A percentile compares a stretch with the other conserved stretches of the same genome.
Conservation (phyloP, 2,329 filamentous ascomycete species). For the Hypoxylon sp. region DNA sequence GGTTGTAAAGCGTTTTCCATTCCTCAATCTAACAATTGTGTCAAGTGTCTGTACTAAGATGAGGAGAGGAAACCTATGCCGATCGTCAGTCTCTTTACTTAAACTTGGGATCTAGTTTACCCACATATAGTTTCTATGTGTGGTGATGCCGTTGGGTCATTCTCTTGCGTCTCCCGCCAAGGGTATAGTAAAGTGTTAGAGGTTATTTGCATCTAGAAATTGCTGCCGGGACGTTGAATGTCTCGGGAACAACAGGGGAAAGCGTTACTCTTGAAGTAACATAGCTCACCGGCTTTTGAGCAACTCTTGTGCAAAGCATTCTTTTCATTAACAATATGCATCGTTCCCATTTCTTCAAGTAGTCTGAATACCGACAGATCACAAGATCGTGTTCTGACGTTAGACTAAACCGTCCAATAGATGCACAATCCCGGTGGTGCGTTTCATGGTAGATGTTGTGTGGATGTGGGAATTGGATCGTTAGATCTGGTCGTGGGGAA, state of each 20-base stretch:
- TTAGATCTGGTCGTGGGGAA: constrained; percentile 2
- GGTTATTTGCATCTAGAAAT: constrained; percentile 17
- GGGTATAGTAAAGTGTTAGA: neutral
- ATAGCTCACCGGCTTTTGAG: constrained; percentile 4
- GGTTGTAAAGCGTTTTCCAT: constrained; percentile 6
- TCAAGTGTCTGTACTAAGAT: neutral
- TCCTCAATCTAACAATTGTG: neutral
- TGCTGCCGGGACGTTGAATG: neutral
- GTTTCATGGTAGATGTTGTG: constrained; percentile 24
- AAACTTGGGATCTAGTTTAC: neutral
- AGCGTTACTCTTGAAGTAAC: constrained; percentile 20
- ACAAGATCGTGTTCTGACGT: constrained; percentile 9
- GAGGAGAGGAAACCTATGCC: neutral
- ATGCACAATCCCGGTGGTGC: constrained; percentile 14
- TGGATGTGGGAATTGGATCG: neutral
- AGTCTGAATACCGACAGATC: neutral
- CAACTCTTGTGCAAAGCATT: neutral
- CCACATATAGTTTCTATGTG: constrained; percentile 6
- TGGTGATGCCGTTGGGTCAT: neutral
- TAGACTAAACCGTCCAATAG: constrained; percentile 3
- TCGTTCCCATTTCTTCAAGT: neutral
- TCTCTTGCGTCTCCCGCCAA: neutral
- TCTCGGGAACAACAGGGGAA: neutral
- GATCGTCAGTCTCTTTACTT: constrained; percentile 2
- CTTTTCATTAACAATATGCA: neutral